These are phyloP conservation scores for Dichotomocladium elegans DNA, from an alignment of 371 early-diverging fungal genomes.

Conservation along the genomic window DNA sequence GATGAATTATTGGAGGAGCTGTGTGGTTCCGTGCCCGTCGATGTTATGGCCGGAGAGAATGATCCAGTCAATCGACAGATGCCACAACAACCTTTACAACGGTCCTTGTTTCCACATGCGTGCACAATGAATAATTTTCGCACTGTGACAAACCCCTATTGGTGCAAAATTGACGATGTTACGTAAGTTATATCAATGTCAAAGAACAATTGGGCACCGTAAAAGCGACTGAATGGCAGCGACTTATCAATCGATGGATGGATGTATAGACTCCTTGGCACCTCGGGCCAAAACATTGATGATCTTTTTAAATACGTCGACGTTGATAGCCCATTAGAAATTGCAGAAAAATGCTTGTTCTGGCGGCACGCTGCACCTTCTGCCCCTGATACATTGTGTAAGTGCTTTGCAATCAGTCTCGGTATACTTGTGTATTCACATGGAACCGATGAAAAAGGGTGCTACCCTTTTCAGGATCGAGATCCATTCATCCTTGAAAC, in stretches of 20 bases:
- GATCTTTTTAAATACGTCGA: constrained; percentile 72
- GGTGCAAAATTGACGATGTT: constrained; percentile 62
- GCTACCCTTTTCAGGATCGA: constrained; percentile 77
- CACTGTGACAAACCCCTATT: constrained; percentile 78
- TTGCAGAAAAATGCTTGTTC: constrained; percentile 66
- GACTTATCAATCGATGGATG: background rate
- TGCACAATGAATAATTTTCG: constrained; percentile 55
- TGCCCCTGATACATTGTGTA: constrained; percentile 91
- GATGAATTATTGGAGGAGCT: constrained; percentile 61
- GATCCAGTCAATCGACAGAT: constrained; percentile 78
- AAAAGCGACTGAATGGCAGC: background rate
- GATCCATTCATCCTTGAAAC: constrained; percentile 82
- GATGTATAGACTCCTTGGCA: constrained; percentile 60
- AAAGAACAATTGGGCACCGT: background rate
- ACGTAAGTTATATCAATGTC: constrained; percentile 48
- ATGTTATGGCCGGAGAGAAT: constrained; percentile 80
- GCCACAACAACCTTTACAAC: constrained; percentile 86
- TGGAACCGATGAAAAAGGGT: too few species aligned
- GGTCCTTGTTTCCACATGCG: constrained; percentile 62
- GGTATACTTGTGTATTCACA: too few species aligned
- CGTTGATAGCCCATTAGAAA: constrained; percentile 51
- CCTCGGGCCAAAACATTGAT: constrained; percentile 85
- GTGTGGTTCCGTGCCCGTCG: constrained; percentile 59
- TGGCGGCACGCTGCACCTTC: constrained; percentile 91
- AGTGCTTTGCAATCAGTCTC: constrained; percentile 16